Conservation (phyloP, 2,329 filamentous ascomycete genomes). For the Sclerotinia subarctica region DNA sequence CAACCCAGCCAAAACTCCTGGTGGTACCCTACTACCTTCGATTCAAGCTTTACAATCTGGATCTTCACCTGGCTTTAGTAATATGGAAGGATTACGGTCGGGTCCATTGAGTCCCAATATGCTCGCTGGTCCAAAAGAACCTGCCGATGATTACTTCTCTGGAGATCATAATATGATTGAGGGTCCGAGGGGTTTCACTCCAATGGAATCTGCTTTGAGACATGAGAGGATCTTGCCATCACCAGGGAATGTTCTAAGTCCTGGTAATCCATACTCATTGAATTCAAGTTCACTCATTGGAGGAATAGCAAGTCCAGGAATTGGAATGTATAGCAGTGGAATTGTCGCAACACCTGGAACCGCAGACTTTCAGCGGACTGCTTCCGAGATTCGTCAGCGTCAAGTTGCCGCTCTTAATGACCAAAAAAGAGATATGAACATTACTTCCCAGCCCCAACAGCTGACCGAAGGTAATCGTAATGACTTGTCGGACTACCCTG, state of each 20-base stretch:
- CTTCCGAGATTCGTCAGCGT: constrained; percentile 40
- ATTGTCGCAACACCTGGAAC: constrained; percentile 74
- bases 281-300: background rate
- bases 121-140: constrained; percentile 73
- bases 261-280: constrained; percentile 71
- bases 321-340: constrained; percentile 64
- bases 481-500: constrained; percentile 65
- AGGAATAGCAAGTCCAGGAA: constrained; percentile 69
- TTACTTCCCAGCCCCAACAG: constrained; percentile 54
- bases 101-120: constrained; percentile 96
- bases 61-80: constrained; percentile 69
- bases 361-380: constrained; percentile 91
- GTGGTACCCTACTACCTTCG: constrained; percentile 77
- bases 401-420: constrained; percentile 63
- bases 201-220: constrained; percentile 94
- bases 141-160: constrained; percentile 74
- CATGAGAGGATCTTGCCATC: constrained; percentile 39
- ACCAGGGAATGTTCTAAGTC: constrained; percentile 56
- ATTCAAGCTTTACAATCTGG: constrained; percentile 91
- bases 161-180: constrained; percentile 60
- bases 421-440: constrained; percentile 48
- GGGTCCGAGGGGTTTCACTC: constrained; percentile 66
- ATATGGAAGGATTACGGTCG: constrained; percentile 80
- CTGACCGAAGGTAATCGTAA: constrained; percentile 29
- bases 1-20: constrained; percentile 70